A percentile compares a stretch with the other conserved stretches of the same genome.
phyloP scores from a whole-genome alignment of 768 basidiomycete genomes.

The Termitomyces sp. region DNA sequence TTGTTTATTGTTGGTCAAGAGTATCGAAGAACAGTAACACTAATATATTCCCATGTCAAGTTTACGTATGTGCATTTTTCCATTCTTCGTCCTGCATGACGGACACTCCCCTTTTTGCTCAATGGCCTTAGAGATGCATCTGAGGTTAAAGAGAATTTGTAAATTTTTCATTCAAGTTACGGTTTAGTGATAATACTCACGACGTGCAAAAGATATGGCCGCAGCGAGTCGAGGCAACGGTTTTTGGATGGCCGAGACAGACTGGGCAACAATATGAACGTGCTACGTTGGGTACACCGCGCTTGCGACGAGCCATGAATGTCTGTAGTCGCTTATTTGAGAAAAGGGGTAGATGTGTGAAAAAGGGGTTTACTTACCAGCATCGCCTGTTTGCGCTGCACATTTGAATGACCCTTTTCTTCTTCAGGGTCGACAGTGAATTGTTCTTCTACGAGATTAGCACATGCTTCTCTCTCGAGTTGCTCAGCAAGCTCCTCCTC shows the following conservation, averaged over 20 bases:
- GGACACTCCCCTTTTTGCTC: slow-evolving; percentile 7
- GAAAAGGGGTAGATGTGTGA: background rate
- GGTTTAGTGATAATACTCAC: background rate
- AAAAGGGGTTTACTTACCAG: slow-evolving; percentile 8
- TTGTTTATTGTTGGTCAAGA: background rate
- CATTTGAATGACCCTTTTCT: background rate
- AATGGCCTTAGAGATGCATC: slow-evolving; percentile 4
- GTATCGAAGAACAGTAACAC: background rate
- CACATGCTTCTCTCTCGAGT: background rate
- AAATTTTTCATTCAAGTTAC: background rate
- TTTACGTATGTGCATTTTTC: background rate
- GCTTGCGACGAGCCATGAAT: slow-evolving; percentile 10
- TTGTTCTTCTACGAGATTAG: background rate
- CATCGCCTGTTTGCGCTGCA: slow-evolving; percentile 7
- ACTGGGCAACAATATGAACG: slow-evolving; percentile 7
- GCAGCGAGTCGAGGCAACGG: slow-evolving; percentile 3
- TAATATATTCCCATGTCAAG: slow-evolving; percentile 8
- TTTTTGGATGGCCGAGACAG: slow-evolving; percentile 1
- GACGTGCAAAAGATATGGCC: slow-evolving; percentile 10
- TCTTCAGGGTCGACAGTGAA: background rate
- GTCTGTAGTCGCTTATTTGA: background rate
- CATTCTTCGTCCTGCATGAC: slow-evolving; percentile 1
- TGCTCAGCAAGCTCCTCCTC: slow-evolving; percentile 7
- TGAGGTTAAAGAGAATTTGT: background rate
- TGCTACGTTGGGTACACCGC: background rate